Conservation (phyloP, 108 stramenopile genomes). For the Pseudonitzschia pungens region DNA sequence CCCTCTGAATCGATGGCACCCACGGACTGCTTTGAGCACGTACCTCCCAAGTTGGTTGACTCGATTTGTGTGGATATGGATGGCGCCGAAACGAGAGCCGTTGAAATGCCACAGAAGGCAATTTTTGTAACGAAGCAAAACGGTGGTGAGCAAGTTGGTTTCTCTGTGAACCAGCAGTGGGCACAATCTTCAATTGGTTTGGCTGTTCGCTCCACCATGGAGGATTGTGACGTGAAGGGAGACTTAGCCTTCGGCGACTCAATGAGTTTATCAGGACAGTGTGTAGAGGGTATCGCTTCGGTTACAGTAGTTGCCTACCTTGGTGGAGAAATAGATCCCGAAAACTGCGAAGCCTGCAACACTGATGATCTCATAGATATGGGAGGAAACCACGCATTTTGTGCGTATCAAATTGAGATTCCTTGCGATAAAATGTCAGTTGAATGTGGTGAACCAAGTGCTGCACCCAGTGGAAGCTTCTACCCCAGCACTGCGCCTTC, state of each 20-base stretch:
- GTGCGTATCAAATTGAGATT: too few relatives aligned
- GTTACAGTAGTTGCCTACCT: too few relatives aligned
- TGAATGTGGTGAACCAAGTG: too few relatives aligned
- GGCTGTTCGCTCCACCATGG: neutral
- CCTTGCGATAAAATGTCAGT: too few relatives aligned
- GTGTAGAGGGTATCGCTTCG: too few relatives aligned
- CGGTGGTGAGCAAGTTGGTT: neutral
- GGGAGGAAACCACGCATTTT: too few relatives aligned
- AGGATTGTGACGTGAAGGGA: neutral
- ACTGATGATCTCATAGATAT: too few relatives aligned
- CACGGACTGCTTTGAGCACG: neutral
- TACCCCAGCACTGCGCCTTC: slow-evolving; percentile 10
- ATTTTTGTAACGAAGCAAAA: neutral
- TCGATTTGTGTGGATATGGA: neutral
- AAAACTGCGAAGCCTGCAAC: too few relatives aligned
- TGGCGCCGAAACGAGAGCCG: neutral
- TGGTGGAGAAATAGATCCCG: too few relatives aligned
- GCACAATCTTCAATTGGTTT: neutral
- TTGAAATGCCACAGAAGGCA: neutral
- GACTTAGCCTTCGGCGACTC: neutral
- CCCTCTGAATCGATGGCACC: neutral
- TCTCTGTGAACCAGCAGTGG: slow-evolving; percentile 4
- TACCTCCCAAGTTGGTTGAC: neutral
- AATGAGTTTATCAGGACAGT: neutral
- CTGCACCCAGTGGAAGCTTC: slow-evolving; percentile 10